Evolutionary conservation across 768 basidiomycete genomes (phyloP).

Genomic region (Lactifluus subvellereus): DNA sequence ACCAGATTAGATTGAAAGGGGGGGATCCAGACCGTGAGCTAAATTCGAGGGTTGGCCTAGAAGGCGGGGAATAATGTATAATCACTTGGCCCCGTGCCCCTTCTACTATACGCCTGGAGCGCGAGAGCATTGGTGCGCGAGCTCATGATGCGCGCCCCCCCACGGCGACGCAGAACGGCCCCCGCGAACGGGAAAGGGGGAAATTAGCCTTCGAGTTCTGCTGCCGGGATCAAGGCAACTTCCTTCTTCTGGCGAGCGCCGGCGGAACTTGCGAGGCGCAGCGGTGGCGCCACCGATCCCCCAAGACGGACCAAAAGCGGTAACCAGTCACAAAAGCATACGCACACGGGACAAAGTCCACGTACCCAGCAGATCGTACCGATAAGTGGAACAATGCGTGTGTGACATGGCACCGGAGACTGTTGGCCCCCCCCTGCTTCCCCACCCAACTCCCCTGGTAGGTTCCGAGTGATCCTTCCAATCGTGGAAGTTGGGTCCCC

Average conservation of each 20-base stretch:
- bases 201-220: slow-evolving; percentile 8
- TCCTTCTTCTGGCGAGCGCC: slow-evolving; percentile 13
- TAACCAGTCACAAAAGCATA: slow-evolving; percentile 11
- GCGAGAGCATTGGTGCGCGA: background rate
- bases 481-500: slow-evolving; percentile 14
- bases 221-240: background rate
- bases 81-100: slow-evolving; percentile 1
- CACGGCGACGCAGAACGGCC: background rate
- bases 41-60: background rate
- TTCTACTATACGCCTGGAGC: background rate
- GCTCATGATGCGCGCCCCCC: background rate
- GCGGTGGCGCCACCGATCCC: slow-evolving; percentile 15
- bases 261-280: slow-evolving; percentile 15
- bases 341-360: slow-evolving; percentile 4
- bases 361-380: slow-evolving; percentile 19
- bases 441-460: slow-evolving; percentile 9
- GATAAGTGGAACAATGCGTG: slow-evolving; percentile 12
- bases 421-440: background rate
- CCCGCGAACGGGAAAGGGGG: background rate
- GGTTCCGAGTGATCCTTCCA: slow-evolving; percentile 5
- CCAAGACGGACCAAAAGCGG: background rate
- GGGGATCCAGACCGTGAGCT: background rate
- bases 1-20: slow-evolving; percentile 13
- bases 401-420: slow-evolving; percentile 14
- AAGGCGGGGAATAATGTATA: background rate